Evolutionary conservation across 1,284 basidiomycete genomes (phyloP).

Genomic region (Austropuccinia psidii): DNA sequence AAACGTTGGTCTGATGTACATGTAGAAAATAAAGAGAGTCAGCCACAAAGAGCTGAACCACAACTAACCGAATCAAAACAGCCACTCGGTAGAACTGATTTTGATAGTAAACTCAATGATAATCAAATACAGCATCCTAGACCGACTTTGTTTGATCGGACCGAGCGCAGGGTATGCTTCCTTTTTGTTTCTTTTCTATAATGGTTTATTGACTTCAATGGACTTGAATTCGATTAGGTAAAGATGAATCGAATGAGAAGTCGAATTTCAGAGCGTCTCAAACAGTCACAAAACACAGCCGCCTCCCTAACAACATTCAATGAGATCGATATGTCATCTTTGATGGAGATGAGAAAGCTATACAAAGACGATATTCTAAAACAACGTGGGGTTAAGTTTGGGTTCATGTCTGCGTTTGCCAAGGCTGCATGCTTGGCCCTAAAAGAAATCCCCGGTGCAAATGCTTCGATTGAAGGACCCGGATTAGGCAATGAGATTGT

Average conservation of each 20-base stretch:
- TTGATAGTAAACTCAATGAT: too few species aligned
- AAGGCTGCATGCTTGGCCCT: conserved; percentile 77
- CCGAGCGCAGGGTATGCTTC: conserved; percentile 25
- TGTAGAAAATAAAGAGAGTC: conserved; percentile 19
- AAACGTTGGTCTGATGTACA: conserved; percentile 25
- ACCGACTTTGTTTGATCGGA: conserved; percentile 17
- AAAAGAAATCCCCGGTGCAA: conserved; percentile 86
- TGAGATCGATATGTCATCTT: conserved; percentile 96
- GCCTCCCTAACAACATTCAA: conserved; percentile 98
- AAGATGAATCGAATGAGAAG: conserved; percentile 98
- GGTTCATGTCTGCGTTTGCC: conserved; percentile 97
- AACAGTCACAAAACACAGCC: conserved; percentile 95
- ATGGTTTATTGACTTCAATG: background rate
- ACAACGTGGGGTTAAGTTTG: conserved; percentile 89
- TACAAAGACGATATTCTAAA: conserved; percentile 93
- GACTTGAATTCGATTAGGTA: conserved; percentile 53
- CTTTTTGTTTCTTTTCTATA: background rate
- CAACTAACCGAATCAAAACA: conserved; percentile 28
- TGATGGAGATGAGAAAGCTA: conserved; percentile 86
- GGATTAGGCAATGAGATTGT: conserved; percentile 37
- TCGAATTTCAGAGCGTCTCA: conserved; percentile 92
- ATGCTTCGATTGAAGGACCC: conserved; percentile 74
- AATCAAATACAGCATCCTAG: too few species aligned
- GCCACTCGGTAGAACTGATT: conserved; percentile 11
- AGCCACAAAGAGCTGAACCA: conserved; percentile 21